These are phyloP conservation scores for Thymus mandschuricus DNA, from an alignment of 257 asterid species.

Conservation along the genomic window DNA sequence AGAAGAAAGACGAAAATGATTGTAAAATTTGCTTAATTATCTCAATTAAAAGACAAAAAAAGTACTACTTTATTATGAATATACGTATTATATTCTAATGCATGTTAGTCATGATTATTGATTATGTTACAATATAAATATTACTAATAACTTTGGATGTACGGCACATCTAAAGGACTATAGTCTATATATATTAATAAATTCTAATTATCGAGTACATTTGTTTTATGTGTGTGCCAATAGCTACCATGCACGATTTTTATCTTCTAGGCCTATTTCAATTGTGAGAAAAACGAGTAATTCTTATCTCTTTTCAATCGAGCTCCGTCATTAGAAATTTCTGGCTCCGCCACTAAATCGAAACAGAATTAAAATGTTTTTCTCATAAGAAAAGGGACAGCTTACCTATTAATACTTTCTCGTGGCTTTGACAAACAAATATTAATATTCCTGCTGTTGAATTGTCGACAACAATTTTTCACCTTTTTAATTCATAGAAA, in stretches of 20 bases:
- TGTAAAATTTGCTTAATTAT: conserved; percentile 7
- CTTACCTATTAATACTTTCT: conserved; percentile 28
- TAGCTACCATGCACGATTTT: too few species aligned
- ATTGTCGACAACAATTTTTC: conserved; percentile 29
- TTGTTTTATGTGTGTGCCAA: too few species aligned
- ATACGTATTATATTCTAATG: neutral
- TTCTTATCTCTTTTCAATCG: too few species aligned
- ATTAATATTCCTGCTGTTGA: conserved; percentile 11
- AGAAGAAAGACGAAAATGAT: conserved; percentile 13
- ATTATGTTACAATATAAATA: neutral
- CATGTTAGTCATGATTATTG: neutral
- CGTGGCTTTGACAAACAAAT: conserved; percentile 31
- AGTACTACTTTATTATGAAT: neutral
- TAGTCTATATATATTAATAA: too few species aligned
- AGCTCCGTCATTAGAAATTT: too few species aligned
- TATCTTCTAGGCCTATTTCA: too few species aligned
- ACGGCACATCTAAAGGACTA: neutral
- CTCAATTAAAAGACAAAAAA: conserved; percentile 2
- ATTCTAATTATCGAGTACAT: too few species aligned
- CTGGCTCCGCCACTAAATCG: too few species aligned
- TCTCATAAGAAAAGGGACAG: conserved; percentile 29
- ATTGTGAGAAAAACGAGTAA: too few species aligned
- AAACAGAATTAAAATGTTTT: neutral
- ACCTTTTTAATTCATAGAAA: conserved; percentile 4
- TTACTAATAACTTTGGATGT: neutral